A percentile compares a stretch with the other conserved stretches of the same genome.
Conservation (phyloP, 352 stramenopile species). For the Phytophthora sansomeana region DNA sequence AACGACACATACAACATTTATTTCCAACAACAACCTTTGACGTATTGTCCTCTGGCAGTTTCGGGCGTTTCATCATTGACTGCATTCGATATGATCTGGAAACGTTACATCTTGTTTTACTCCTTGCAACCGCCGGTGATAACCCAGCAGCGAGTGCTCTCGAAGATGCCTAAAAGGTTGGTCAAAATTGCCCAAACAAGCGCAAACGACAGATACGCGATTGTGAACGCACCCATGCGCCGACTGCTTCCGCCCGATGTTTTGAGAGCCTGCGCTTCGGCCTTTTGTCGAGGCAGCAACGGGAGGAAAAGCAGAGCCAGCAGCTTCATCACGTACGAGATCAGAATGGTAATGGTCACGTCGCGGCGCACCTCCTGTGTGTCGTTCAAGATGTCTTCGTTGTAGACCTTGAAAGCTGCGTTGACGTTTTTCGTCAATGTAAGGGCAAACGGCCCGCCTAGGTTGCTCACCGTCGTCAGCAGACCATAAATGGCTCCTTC, state of each 20-base stretch:
- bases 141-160: constrained; percentile 57
- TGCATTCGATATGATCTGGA: neutral
- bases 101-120: constrained; percentile 14
- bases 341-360: constrained; percentile 64
- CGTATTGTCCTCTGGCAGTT: too few relatives aligned
- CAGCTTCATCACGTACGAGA: constrained; percentile 60
- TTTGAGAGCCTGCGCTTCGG: constrained; percentile 53
- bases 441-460: constrained; percentile 51
- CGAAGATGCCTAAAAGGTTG: constrained; percentile 59
- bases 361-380: constrained; percentile 53
- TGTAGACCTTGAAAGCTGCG: constrained; percentile 53
- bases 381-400: constrained; percentile 58
- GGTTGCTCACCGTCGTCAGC: constrained; percentile 62
- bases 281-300: constrained; percentile 56
- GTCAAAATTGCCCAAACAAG: constrained; percentile 55
- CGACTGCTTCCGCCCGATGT: constrained; percentile 47
- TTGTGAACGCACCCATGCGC: constrained; percentile 49
- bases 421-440: constrained; percentile 64
- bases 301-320: constrained; percentile 46
- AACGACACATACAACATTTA: too few relatives aligned
- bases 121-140: constrained; percentile 56
- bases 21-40: too few relatives aligned
- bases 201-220: constrained; percentile 49
- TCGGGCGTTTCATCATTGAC: too few relatives aligned
- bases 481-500: constrained; percentile 66